Percentiles rank a stretch among this genome's conserved stretches.
phyloP scores from a whole-genome alignment of 73 alveolate species.

The Tetrahymena borealis region DNA sequence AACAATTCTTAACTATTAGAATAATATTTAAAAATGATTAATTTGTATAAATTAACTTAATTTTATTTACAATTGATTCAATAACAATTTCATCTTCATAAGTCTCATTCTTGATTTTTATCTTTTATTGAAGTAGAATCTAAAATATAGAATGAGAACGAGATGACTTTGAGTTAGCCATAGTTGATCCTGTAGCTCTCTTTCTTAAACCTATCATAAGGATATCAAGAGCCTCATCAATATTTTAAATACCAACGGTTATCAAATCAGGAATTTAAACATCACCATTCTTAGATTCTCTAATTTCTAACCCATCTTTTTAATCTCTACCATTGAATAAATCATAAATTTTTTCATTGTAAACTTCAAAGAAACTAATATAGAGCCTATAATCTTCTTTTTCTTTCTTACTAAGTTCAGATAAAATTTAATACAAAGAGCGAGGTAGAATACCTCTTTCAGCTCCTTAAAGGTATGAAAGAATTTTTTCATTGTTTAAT shows the following conservation, averaged over 20 bases:
- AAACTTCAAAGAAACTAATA: slow-evolving; percentile 27
- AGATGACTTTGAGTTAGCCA: slow-evolving; percentile 36
- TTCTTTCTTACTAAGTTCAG: neutral
- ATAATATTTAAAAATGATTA: neutral
- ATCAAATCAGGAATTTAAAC: slow-evolving; percentile 38
- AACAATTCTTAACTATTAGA: slow-evolving; percentile 43
- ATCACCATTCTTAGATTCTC: slow-evolving; percentile 47
- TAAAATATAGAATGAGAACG: slow-evolving; percentile 40
- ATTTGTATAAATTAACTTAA: neutral
- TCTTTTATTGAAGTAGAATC: slow-evolving; percentile 9
- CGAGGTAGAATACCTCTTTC: slow-evolving; percentile 46
- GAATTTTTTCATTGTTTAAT: slow-evolving; percentile 20
- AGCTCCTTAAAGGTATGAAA: neutral
- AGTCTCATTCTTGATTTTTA: slow-evolving; percentile 24
- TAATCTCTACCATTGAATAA: slow-evolving; percentile 9
- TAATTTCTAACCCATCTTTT: slow-evolving; percentile 30
- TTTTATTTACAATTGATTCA: neutral
- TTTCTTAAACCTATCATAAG: slow-evolving; percentile 39
- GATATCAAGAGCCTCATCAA: slow-evolving; percentile 31
- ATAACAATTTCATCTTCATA: neutral
- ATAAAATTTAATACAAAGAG: neutral
- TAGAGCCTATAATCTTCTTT: slow-evolving; percentile 32
- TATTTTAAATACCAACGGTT: slow-evolving; percentile 6
- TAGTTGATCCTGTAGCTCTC: slow-evolving; percentile 41
- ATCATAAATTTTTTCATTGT: slow-evolving; percentile 37